Evolutionary conservation across 305 asterid species (phyloP).

Genomic region (Nicotiana rustica): DNA sequence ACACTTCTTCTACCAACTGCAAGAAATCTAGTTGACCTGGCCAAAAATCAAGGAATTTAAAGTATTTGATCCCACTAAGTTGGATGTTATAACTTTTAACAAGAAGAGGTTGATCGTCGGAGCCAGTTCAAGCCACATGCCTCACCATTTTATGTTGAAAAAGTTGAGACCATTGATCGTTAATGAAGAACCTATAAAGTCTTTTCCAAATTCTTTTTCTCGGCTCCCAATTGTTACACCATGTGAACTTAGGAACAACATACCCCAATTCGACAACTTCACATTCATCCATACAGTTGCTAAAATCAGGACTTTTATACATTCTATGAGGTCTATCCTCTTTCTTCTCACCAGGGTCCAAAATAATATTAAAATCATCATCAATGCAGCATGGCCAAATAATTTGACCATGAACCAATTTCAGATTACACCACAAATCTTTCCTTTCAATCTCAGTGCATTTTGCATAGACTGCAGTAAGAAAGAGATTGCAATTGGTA

Average conservation of each 20-base stretch:
- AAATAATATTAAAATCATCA: too few relatives aligned
- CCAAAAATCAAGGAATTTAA: neutral
- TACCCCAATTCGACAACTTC: neutral
- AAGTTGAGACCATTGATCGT: neutral
- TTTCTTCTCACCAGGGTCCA: too few relatives aligned
- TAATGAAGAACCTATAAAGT: neutral
- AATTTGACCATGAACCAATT: too few relatives aligned
- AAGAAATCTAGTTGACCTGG: neutral
- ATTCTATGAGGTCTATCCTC: too few relatives aligned
- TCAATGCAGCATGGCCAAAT: too few relatives aligned
- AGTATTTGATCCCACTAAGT: neutral
- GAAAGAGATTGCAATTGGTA: too few relatives aligned
- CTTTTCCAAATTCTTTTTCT: neutral
- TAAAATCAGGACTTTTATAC: too few relatives aligned
- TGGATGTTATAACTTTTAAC: too few relatives aligned
- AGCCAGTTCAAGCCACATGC: neutral
- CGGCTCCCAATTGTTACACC: neutral
- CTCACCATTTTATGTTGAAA: neutral
- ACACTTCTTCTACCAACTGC: neutral
- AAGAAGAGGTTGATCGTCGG: neutral
- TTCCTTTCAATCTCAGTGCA: too few relatives aligned
- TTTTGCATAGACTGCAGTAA: too few relatives aligned
- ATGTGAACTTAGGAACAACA: neutral
- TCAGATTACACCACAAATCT: too few relatives aligned
- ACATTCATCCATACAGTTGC: neutral